phyloP scores from a whole-genome alignment of 352 stramenopile species.

The Phytophthora fragariae region DNA sequence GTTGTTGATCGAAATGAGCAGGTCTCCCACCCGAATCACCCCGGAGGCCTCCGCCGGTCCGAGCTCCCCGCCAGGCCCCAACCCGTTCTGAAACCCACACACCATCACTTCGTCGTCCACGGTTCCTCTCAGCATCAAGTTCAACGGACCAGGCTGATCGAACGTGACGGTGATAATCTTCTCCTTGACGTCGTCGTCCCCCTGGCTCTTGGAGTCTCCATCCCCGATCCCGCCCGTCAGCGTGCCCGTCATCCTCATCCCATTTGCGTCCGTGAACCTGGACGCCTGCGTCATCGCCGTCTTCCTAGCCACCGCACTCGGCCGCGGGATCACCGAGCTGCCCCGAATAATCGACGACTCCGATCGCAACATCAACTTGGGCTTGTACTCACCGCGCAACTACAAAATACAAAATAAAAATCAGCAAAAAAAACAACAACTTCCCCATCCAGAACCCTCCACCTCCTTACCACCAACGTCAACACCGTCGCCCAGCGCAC shows the following conservation, averaged over 20 bases:
- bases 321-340: constrained; percentile 81
- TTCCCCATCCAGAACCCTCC: background rate
- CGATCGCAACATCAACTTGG: constrained; percentile 88
- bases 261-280: constrained; percentile 82
- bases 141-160: constrained; percentile 73
- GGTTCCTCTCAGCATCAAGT: constrained; percentile 80
- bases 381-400: constrained; percentile 88
- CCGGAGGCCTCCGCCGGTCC: constrained; percentile 72
- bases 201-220: constrained; percentile 55
- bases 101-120: constrained; percentile 92
- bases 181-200: constrained; percentile 82
- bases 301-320: constrained; percentile 73
- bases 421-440: background rate
- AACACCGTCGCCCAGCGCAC: constrained; percentile 90
- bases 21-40: constrained; percentile 80
- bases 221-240: constrained; percentile 45
- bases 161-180: constrained; percentile 92
- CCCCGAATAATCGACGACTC: constrained; percentile 90
- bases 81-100: constrained; percentile 73
- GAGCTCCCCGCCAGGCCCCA: constrained; percentile 34
- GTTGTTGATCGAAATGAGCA: constrained; percentile 89
- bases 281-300: constrained; percentile 71
- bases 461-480: constrained; percentile 73
- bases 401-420: constrained; percentile 23
- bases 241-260: constrained; percentile 80